A percentile compares a stretch with the other conserved stretches of the same genome.
These are phyloP conservation scores for Amborella trichopoda DNA, from an alignment of 164 flowering plant species.

Conservation along the genomic window DNA sequence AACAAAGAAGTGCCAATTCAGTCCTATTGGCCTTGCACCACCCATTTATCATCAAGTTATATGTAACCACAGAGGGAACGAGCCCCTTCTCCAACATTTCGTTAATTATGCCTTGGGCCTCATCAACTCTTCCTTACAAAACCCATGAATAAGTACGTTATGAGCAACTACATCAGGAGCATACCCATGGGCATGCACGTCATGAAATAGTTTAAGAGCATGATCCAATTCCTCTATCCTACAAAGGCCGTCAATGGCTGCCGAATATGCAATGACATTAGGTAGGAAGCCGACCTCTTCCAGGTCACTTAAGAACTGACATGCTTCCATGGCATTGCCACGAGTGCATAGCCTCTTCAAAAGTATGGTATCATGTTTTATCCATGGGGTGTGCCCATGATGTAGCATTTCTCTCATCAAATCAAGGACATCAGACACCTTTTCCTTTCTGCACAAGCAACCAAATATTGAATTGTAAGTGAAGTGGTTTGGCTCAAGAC, in stretches of 20 bases:
- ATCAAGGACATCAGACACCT: constrained; percentile 40
- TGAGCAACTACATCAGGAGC: constrained; percentile 73
- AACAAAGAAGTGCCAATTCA: constrained; percentile 40
- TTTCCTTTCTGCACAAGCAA: constrained; percentile 49
- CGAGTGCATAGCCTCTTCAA: constrained; percentile 40
- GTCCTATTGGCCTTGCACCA: constrained; percentile 55
- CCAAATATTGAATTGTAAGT: constrained; percentile 60
- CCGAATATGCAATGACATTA: constrained; percentile 58
- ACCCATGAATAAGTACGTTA: constrained; percentile 58
- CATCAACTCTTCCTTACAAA: constrained; percentile 50
- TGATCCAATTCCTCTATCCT: constrained; percentile 33
- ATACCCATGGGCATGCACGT: constrained; percentile 37
- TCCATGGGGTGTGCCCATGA: constrained; percentile 74
- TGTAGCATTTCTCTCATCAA: constrained; percentile 49
- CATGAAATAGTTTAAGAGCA: constrained; percentile 46
- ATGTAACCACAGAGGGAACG: constrained; percentile 70
- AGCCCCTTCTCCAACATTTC: constrained; percentile 53
- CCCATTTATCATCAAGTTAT: constrained; percentile 63
- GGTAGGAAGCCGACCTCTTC: constrained; percentile 49
- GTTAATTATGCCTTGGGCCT: constrained; percentile 40
- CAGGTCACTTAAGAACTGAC: constrained; percentile 47
- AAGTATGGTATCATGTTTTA: constrained; percentile 52
- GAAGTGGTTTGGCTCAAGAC: constrained; percentile 53
- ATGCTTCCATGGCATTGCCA: constrained; percentile 46
- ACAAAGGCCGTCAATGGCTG: constrained; percentile 48